Base-by-base conservation (phyloP, 192 early-diverging fungal genomes). In the Coemansia reversa region DNA sequence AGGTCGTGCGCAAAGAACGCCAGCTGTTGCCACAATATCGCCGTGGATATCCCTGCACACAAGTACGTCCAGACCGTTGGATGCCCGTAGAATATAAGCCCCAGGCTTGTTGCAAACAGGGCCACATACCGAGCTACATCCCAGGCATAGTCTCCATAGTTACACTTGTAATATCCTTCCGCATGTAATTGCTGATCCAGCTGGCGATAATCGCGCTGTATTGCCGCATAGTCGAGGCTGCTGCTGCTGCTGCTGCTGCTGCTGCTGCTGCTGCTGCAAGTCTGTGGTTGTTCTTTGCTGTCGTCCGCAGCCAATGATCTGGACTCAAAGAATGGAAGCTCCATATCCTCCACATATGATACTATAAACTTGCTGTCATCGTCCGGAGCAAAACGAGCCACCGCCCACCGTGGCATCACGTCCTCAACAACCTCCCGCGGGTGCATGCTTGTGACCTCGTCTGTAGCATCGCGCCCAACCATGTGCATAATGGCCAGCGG, bases 1-100 rank as follows among this genome's bases (percentile, higher is more conserved):
- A 93, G 87, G 70, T 98, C 96, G 72, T 98, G 96, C 5, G 92
- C 96, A 48, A 89, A 85, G 71, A 98, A 96, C 19, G 94, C 89
- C 35, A 93, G 67, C 83, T 98, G 96, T 65, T 95, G 93, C 93
- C 93, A 93, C 72, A 93, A 86, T 25, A 83, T 60, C 22, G 85
- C 92, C 18, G 89, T 83, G 39, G 74, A 85, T 25, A 91, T 49
- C 7, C 86, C 86, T 18, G 79, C 74, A n/a, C 56, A 22, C 35
- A 77, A 39, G 48, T 74, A 76, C n/a, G 65, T 70, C 79, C 79
- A 76, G 18, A 57, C 67, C 16, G 55, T 61, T 23, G 29, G 28
- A 12, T 65, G 59, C 28, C 66, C 75, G 14, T 52, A 67, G 42
- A 84, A 72, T 19, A 84, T 52, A 30, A 76, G 72, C 28, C 63